These are phyloP conservation scores for Ramichloridium luteum DNA, from an alignment of 2,329 filamentous ascomycete genomes.

Conservation along the genomic window DNA sequence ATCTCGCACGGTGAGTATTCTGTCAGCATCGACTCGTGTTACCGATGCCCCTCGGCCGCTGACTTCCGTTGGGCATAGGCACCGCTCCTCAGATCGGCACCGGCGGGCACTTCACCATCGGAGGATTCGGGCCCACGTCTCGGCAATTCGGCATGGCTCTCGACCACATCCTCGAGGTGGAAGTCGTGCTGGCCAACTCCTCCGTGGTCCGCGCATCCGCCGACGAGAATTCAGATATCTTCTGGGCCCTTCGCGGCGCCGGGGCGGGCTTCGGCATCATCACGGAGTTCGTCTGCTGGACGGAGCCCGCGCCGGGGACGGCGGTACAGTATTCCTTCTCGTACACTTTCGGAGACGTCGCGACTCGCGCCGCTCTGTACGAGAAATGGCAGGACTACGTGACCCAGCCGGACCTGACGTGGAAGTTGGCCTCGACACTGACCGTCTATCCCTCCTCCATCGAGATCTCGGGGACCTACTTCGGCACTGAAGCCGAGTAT, in stretches of 20 bases:
- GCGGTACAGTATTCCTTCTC: conserved; percentile 13
- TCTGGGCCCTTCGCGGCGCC: conserved; percentile 20
- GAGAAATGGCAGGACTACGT: conserved; percentile 12
- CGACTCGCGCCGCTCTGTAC: conserved; percentile 11
- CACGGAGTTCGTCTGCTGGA: conserved; percentile 18
- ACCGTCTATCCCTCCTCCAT: conserved; percentile 8
- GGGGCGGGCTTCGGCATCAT: conserved; percentile 19
- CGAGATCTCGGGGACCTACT: conserved; percentile 12
- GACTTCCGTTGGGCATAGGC: conserved; percentile 9
- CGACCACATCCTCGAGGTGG: conserved; percentile 33
- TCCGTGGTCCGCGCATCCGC: conserved; percentile 27
- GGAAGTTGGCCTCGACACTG: conserved; percentile 11
- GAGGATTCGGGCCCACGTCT: conserved; percentile 32
- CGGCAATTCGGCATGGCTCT: conserved; percentile 42
- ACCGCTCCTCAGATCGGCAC: conserved; percentile 9
- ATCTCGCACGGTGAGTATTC: conserved; percentile 8
- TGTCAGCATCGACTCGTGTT: conserved; percentile 8
- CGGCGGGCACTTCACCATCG: conserved; percentile 12
- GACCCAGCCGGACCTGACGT: conserved; percentile 9
- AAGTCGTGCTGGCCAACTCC: conserved; percentile 31
- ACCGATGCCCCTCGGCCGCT: conserved; percentile 5
- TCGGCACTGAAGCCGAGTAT: conserved; percentile 10
- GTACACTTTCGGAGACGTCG: conserved; percentile 10
- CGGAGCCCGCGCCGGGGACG: conserved; percentile 14
- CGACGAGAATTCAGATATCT: conserved; percentile 15